Evolutionary conservation across 768 basidiomycete genomes (phyloP).

Genomic region (Boletus patriciae): DNA sequence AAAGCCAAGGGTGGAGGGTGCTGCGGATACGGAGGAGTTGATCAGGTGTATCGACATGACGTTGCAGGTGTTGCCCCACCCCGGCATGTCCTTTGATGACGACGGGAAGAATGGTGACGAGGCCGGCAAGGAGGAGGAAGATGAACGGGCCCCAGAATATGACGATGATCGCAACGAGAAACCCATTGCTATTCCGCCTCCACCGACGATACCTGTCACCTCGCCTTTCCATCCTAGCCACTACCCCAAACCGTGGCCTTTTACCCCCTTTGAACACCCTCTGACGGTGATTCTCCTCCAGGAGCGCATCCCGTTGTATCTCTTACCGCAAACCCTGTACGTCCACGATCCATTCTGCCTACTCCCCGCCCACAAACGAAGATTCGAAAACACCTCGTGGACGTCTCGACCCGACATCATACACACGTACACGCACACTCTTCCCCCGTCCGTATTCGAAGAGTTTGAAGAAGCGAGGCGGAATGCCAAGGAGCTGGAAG

Average conservation of each 20-base stretch:
- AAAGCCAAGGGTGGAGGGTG: conserved; percentile 16
- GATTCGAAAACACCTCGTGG: conserved; percentile 23
- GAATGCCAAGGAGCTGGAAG: conserved; percentile 10
- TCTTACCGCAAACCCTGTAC: conserved; percentile 41
- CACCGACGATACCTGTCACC: conserved; percentile 10
- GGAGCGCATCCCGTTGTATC: conserved; percentile 34
- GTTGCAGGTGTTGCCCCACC: background rate
- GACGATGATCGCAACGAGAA: background rate
- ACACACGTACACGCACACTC: conserved; percentile 32
- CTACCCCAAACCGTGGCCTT: conserved; percentile 44
- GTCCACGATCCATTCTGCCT: conserved; percentile 46
- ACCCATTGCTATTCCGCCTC: background rate
- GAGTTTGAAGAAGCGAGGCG: conserved; percentile 1
- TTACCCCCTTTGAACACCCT: conserved; percentile 35
- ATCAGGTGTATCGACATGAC: conserved; percentile 7
- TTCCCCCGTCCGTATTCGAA: background rate
- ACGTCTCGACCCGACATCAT: conserved; percentile 31
- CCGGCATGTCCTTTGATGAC: no score
- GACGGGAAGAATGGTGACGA: no score
- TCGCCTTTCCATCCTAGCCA: conserved; percentile 35
- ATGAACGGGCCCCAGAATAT: background rate
- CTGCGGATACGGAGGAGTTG: conserved; percentile 17
- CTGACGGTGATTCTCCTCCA: conserved; percentile 28
- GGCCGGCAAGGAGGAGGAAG: background rate
- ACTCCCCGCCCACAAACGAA: conserved; percentile 20